A percentile compares a stretch with the other conserved stretches of the same genome.
phyloP scores from a whole-genome alignment of 2,329 filamentous ascomycete genomes.

The Eutypella sp. region DNA sequence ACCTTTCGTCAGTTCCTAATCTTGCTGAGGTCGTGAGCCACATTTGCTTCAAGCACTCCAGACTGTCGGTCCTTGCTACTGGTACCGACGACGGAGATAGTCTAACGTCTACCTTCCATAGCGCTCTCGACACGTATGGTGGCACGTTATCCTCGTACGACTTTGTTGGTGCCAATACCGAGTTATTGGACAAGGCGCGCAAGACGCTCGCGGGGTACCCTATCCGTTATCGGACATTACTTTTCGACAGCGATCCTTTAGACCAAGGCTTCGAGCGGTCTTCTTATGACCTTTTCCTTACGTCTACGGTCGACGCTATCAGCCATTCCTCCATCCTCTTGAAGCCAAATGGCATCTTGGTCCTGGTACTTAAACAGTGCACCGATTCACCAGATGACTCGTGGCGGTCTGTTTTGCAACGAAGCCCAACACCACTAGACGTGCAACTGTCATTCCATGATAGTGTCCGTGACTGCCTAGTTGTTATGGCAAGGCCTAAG shows the following conservation, averaged over 20 bases:
- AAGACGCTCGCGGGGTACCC: not conserved
- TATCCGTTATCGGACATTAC: not conserved
- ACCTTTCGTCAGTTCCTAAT: not conserved
- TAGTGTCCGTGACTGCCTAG: not conserved
- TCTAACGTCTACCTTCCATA: not conserved
- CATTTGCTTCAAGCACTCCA: constrained; percentile 5
- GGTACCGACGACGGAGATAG: not conserved
- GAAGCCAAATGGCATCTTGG: constrained; percentile 1
- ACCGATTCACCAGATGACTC: not conserved
- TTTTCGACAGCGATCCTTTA: not conserved
- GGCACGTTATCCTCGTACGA: constrained; percentile 2
- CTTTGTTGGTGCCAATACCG: not conserved
- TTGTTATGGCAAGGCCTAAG: not conserved
- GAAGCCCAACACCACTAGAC: not conserved
- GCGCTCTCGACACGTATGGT: not conserved
- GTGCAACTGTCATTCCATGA: constrained; percentile 1
- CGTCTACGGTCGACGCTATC: not conserved
- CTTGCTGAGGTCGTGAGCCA: constrained; percentile 4
- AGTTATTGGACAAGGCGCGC: not conserved
- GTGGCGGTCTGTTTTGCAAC: not conserved
- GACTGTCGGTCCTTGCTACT: constrained; percentile 2
- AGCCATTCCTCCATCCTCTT: constrained; percentile 1
- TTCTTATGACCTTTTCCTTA: not conserved
- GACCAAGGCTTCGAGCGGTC: not conserved
- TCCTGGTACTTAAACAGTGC: not conserved